phyloP scores from a whole-genome alignment of 1,284 basidiomycete species.

The Tylopilus orsonianus region DNA sequence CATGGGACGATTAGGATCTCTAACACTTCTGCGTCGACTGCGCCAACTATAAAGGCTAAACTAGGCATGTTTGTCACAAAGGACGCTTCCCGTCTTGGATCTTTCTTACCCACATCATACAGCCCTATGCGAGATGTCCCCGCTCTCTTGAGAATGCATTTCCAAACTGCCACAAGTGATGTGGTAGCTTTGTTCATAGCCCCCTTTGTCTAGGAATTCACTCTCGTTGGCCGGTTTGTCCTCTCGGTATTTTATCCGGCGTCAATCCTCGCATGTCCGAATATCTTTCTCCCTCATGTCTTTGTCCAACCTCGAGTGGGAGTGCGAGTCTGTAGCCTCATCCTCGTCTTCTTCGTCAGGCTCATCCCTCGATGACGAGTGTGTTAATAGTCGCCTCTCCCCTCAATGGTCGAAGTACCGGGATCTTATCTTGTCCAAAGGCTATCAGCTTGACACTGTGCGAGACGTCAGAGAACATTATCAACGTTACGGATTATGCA shows the following conservation, averaged over 20 bases:
- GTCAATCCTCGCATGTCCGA: conserved; percentile 2
- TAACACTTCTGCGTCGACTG: not conserved
- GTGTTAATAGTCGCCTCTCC: conserved; percentile 53
- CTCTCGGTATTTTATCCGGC: conserved; percentile 13
- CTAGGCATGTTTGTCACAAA: conserved; percentile 20
- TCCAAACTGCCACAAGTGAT: not conserved
- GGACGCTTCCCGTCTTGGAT: not conserved
- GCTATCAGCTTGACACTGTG: conserved; percentile 65
- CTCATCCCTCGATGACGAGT: conserved; percentile 61
- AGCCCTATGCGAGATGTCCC: not conserved
- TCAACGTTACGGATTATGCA: conserved; percentile 7
- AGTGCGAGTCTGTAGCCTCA: conserved; percentile 30
- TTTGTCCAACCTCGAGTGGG: conserved; percentile 30
- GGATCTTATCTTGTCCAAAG: conserved; percentile 46
- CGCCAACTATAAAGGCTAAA: conserved; percentile 10
- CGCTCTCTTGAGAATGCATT: conserved; percentile 8
- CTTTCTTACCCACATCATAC: conserved; percentile 13
- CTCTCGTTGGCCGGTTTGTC: not conserved
- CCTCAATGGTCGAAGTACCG: conserved; percentile 63
- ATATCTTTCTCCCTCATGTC: conserved; percentile 17
- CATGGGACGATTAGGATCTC: conserved; percentile 40
- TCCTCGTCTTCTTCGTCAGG: conserved; percentile 42
- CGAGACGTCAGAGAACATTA: conserved; percentile 52
- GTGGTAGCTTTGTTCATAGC: not conserved
- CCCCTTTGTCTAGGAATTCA: conserved; percentile 3